Conservation (phyloP, 176 grass and related monocot species). For the Secale cereale region DNA sequence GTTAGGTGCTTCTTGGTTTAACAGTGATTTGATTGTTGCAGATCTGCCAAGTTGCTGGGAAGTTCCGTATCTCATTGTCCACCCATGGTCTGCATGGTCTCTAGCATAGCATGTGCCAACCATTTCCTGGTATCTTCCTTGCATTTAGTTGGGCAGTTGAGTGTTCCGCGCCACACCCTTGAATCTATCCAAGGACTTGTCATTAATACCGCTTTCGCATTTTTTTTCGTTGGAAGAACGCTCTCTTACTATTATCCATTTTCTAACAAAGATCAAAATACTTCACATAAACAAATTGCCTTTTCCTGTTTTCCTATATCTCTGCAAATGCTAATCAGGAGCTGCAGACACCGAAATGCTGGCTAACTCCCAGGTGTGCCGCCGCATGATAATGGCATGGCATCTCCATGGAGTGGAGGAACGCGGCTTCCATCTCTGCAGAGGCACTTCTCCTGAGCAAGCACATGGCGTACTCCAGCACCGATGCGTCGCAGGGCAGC, state of each 20-base stretch:
- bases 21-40: slow-evolving; percentile 11
- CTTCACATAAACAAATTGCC: background rate
- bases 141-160: background rate
- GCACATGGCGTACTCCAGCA: slow-evolving; percentile 43
- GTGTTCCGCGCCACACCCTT: background rate
- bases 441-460: slow-evolving; percentile 36
- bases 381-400: slow-evolving; percentile 18
- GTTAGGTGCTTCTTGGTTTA: background rate
- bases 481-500: slow-evolving; percentile 26
- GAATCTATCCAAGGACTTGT: background rate
- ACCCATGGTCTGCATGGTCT: slow-evolving; percentile 1
- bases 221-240: background rate
- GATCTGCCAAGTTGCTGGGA: background rate
- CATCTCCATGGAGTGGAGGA: slow-evolving; percentile 42
- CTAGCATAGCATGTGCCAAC: background rate
- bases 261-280: background rate
- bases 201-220: background rate
- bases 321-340: background rate
- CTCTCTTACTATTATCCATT: background rate
- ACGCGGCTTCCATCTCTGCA: slow-evolving; percentile 20
- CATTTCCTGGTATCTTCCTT: background rate
- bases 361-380: background rate
- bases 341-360: slow-evolving; percentile 8
- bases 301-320: background rate
- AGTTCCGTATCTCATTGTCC: background rate